Base-by-base conservation (phyloP, 352 stramenopile genomes). In the Phytopythium delawarense region DNA sequence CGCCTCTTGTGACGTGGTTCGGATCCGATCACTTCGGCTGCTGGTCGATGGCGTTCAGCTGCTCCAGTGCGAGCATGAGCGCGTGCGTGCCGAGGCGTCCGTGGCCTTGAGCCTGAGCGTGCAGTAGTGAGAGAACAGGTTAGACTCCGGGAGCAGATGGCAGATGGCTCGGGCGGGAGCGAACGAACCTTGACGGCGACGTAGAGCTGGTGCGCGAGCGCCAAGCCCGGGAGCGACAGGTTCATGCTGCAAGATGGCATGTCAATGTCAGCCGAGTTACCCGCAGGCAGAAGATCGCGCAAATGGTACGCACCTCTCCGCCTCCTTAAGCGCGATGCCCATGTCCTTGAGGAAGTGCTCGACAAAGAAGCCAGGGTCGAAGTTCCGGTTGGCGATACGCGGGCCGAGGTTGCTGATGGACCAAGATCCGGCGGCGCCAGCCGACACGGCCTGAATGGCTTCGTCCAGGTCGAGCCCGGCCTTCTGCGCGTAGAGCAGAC, bases 281-380 rank as follows among this genome's bases (percentile, higher is more conserved):
- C 15, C 35, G 16, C 49, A 25, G 18, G 6, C 30, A 13, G 7
- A 16, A 5, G 15, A 2, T 32, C 16, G 30, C 23, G 30, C 25
- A 34, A 37, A 40, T 15, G 1, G 18, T 30, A 58, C 62, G 12
- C n/a, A 81, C 75, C 81, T 67, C 46, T 93, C 72, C 0, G 88
- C 87, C 55, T 96, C 88, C 61, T 95, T 92, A 21, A 96, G 63
- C 21, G 88, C 88, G 53, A 96, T 96, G n/a, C 87, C 87, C 83
- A 96, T 91, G 62, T 96, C 88, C 61, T 96, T 96, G 51, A 96
- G 62, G 52, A 96, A 96, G 62, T 96, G 88, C 65, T 96, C 87
- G 35, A 96, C 87, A 51, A 96, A 92, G 68, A 96, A 96, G 23
- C 88, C 88, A 34, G 88, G 88, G 61, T 96, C 79, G 51, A 96